These are phyloP conservation scores for Artomyces pyxidatus DNA, from an alignment of 768 basidiomycete species.

Conservation along the genomic window DNA sequence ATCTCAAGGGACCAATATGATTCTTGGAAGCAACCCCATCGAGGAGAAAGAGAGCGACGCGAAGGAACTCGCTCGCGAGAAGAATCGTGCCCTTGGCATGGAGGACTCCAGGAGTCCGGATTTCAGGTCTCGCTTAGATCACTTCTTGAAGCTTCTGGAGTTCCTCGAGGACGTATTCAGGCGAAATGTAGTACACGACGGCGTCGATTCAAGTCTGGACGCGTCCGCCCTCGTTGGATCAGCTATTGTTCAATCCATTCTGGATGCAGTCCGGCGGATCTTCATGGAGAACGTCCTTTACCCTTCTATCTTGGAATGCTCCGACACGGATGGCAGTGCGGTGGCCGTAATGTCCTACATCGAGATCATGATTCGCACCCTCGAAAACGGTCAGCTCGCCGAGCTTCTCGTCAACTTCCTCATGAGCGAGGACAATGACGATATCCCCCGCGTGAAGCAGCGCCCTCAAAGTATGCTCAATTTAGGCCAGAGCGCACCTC, in stretches of 20 bases:
- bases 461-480: conserved; percentile 36
- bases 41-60: conserved; percentile 50
- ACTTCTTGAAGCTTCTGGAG: conserved; percentile 84
- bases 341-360: conserved; percentile 95
- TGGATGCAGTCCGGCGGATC: conserved; percentile 74
- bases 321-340: conserved; percentile 88
- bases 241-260: conserved; percentile 76
- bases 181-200: conserved; percentile 44
- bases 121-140: conserved; percentile 74
- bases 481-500: conserved; percentile 28
- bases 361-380: conserved; percentile 75
- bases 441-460: conserved; percentile 39
- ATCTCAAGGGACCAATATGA: conserved; percentile 48
- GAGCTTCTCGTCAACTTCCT: conserved; percentile 73
- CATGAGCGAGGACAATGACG: conserved; percentile 78
- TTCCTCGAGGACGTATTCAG: conserved; percentile 86
- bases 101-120: conserved; percentile 70
- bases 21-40: conserved; percentile 56
- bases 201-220: conserved; percentile 36
- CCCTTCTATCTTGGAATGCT: conserved; percentile 89
- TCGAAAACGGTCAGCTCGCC: conserved; percentile 59
- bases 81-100: conserved; percentile 52
- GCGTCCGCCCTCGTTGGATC: conserved; percentile 62
- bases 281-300: conserved; percentile 93
- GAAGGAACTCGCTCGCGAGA: conserved; percentile 39